Base-by-base conservation (phyloP, 345 rosid genomes). In the Psidium guajava region DNA sequence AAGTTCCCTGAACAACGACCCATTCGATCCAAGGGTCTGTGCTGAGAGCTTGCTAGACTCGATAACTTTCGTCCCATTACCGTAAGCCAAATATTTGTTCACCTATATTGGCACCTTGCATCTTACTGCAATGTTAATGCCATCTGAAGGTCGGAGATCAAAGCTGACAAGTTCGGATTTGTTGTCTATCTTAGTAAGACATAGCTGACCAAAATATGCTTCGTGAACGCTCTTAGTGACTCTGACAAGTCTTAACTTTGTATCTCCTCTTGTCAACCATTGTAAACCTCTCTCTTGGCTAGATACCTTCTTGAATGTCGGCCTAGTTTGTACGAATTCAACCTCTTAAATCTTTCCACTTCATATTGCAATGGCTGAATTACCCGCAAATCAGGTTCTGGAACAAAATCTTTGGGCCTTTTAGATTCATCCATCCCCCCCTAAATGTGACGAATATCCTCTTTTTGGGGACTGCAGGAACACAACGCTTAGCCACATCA, bases 61-160 rank as follows among this genome's bases (percentile, higher is more conserved):
- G 22, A 94, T 86, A 47, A 95, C 96, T 91, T 94, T 92, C 98
- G 95, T 94, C 82, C 99, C 99, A 81, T 95, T 98, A 88, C 92
- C 94, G 88, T 95, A 97, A 5, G 97, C 99, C 88, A 97, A 89
- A 90, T 94, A 91, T 91, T 94, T 97, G 94, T 97, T 95, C 82
- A 97, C 98, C 92, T 97, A 98, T 86, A 97, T 93, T 50, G 98
- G 98, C 44, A 94, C 95, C 99, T 97, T 93, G 97, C 98, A 97
- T 91, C 98, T 93, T 83, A 97, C 98, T 28, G 98, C 99, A 87
- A 95, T 97, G 85, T 97, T 97, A 84, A 97, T 94, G 84, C 98
- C 99, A 91, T 97, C 99, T 51, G 99, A 97, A 85, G 99, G 99
- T 69, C 98, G 91, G 75, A 97, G 97, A 86, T 97, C 99, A 86